Evolutionary conservation across 2,329 filamentous ascomycete genomes (phyloP).

Genomic region (Neonectria coccinea): DNA sequence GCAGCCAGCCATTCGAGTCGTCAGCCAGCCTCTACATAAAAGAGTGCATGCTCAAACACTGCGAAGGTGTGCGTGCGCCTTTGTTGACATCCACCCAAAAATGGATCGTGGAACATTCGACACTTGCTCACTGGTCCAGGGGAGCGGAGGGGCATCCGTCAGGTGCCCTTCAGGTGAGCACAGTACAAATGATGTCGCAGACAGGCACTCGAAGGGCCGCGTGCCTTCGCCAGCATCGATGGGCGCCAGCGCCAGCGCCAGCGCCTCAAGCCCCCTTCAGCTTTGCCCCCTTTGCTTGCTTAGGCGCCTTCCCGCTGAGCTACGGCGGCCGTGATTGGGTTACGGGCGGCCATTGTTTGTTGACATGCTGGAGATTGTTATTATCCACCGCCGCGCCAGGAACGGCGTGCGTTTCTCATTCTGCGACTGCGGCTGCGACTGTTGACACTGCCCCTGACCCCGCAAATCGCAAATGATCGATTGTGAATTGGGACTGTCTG

Average conservation of each 20-base stretch:
- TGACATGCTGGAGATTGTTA: slow-evolving; percentile 46
- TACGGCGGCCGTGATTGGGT: slow-evolving; percentile 38
- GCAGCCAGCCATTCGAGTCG: slow-evolving; percentile 4
- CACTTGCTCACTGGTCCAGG: slow-evolving; percentile 35
- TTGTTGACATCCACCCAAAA: slow-evolving; percentile 33
- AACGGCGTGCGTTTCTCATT: slow-evolving; percentile 40
- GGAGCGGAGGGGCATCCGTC: slow-evolving; percentile 35
- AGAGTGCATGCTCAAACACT: neutral
- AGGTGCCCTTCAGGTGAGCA: slow-evolving; percentile 40
- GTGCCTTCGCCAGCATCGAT: slow-evolving; percentile 34
- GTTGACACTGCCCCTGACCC: slow-evolving; percentile 29
- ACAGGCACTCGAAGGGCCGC: slow-evolving; percentile 40
- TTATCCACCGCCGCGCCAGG: slow-evolving; percentile 41
- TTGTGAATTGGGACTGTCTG: slow-evolving; percentile 28
- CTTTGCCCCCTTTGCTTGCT: slow-evolving; percentile 33
- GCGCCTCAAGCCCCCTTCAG: slow-evolving; percentile 43
- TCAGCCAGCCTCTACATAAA: neutral
- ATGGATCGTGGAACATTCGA: slow-evolving; percentile 39
- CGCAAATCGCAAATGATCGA: slow-evolving; percentile 31
- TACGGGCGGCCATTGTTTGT: slow-evolving; percentile 39
- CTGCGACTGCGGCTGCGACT: slow-evolving; percentile 31
- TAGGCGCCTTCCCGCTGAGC: slow-evolving; percentile 37
- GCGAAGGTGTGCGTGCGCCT: slow-evolving; percentile 21
- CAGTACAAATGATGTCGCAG: slow-evolving; percentile 18
- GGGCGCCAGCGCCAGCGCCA: slow-evolving; percentile 38